phyloP scores from a whole-genome alignment of 1,284 basidiomycete genomes.

The Tremellales sp. region DNA sequence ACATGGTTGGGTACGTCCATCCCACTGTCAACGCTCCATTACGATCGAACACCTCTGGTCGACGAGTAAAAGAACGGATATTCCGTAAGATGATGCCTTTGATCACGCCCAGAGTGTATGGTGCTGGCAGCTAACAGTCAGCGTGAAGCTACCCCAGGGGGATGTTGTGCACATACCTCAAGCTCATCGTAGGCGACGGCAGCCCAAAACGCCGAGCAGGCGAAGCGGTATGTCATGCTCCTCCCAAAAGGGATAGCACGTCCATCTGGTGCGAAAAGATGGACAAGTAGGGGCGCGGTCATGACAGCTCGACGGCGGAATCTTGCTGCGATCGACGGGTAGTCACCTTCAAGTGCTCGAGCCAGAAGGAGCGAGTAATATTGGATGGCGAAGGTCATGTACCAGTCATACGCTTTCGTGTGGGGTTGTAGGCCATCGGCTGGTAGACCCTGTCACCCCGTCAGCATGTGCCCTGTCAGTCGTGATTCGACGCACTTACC shows the following conservation, averaged over 20 bases:
- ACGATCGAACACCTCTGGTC: constrained; percentile 52
- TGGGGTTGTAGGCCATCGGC: constrained; percentile 14
- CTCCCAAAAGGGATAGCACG: constrained; percentile 25
- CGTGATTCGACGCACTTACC: constrained; percentile 9
- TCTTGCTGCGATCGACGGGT: constrained; percentile 16
- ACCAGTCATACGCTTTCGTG: constrained; percentile 23
- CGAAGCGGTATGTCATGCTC: constrained; percentile 35
- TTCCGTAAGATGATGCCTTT: constrained; percentile 68
- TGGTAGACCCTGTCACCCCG: constrained; percentile 22
- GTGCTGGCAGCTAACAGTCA: constrained; percentile 56
- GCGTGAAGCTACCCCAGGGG: constrained; percentile 24
- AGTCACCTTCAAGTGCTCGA: constrained; percentile 25
- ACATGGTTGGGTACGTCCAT: constrained; percentile 64
- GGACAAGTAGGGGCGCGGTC: constrained; percentile 15
- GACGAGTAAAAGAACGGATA: constrained; percentile 64
- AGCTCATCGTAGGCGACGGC: constrained; percentile 21
- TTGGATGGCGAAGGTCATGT: constrained; percentile 32
- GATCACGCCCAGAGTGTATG: constrained; percentile 62
- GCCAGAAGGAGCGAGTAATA: constrained; percentile 30
- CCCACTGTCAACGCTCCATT: constrained; percentile 69
- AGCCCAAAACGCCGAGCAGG: constrained; percentile 57
- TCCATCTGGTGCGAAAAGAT: constrained; percentile 26
- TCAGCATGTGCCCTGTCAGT: not conserved
- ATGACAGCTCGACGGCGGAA: constrained; percentile 13
- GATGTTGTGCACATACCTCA: constrained; percentile 16